Evolutionary conservation across 1,284 basidiomycete genomes (phyloP).

Genomic region (Earliella scabrosa): DNA sequence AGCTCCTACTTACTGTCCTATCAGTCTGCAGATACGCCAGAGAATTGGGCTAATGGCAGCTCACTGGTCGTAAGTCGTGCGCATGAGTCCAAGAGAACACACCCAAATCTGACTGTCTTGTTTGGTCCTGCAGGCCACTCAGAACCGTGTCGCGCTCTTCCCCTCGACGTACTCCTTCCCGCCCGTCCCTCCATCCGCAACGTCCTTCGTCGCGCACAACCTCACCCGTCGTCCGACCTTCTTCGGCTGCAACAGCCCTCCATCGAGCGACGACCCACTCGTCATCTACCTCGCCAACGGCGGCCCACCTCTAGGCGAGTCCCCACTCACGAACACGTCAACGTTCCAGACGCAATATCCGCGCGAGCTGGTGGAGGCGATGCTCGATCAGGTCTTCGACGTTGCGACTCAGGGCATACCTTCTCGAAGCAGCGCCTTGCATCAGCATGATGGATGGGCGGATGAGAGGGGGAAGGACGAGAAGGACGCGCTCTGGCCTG

Average conservation of each 20-base stretch:
- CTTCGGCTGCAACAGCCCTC: constrained; percentile 43
- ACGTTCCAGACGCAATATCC: constrained; percentile 40
- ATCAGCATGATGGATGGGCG: no score
- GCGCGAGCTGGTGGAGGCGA: constrained; percentile 37
- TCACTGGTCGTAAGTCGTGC: constrained; percentile 43
- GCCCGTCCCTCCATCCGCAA: constrained; percentile 37
- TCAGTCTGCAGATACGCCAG: constrained; percentile 34
- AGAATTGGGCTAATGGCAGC: constrained; percentile 44
- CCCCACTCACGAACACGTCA: constrained; percentile 45
- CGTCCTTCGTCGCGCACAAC: constrained; percentile 38
- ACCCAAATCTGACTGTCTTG: not conserved
- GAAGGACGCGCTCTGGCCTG: constrained; percentile 45
- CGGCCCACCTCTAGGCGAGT: constrained; percentile 44
- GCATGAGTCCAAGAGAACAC: constrained; percentile 12
- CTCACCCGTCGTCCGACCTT: constrained; percentile 46
- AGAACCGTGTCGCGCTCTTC: constrained; percentile 43
- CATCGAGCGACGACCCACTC: constrained; percentile 30
- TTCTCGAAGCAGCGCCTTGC: no score
- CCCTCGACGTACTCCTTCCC: constrained; percentile 46
- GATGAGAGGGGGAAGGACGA: not conserved
- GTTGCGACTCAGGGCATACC: constrained; percentile 47
- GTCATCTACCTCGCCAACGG: constrained; percentile 43
- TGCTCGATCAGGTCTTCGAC: constrained; percentile 47
- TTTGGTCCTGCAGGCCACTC: no score
- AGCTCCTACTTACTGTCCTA: not conserved